Evolutionary conservation across 176 grass and related monocot genomes (phyloP), one percentile per base, ranked within the genome.

Genomic region (Alopecurus myosuroides): DNA sequence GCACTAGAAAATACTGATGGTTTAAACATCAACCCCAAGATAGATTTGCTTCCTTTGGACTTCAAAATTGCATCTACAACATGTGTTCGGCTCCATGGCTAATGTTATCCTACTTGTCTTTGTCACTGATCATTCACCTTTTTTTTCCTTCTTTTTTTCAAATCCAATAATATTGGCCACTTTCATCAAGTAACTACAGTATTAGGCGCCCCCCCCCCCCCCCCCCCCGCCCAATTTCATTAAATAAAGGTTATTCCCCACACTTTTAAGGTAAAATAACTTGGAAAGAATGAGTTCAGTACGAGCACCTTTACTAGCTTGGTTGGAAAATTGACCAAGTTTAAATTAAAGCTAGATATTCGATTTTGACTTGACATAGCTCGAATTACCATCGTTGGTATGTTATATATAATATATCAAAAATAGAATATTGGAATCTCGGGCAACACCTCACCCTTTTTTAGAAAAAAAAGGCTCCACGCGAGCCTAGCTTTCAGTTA

Each of bases 61-160:
- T 65, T 84, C 88, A 75, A 63, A 77, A 53, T 83, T 80, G 30
- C 83, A 35, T 26, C 22, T 75, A 44, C 18, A 35, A 9, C 70
- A 70, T 48, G 35, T 30, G 40, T 74, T 76, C 26, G 42, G 7
- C 36, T 83, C 31, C 85, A 34, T 75, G 84, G 85, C 7, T 58
- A 87, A 58, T 68, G 73, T 75, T 79, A 20, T 79, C 66, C 67
- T 42, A 79, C 36, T 79, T 57, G 82, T 87, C 74, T 79, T 86
- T 60, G 51, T 86, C 84, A 83, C 44, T 79, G 53, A 78, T 36
- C 52, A 71, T 17, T 82, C 44, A 70, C 40, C 72, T 20, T 30
- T 84, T 51, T 70, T 42, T 62, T 58, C 26, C 30, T 84, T 51
- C 62, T 42, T 62, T 58, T 12, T 62, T 81, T 13, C 17, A 20